Evolutionary conservation across 1,284 basidiomycete genomes (phyloP).

Genomic region (Pseudozyma tsukubaensis): DNA sequence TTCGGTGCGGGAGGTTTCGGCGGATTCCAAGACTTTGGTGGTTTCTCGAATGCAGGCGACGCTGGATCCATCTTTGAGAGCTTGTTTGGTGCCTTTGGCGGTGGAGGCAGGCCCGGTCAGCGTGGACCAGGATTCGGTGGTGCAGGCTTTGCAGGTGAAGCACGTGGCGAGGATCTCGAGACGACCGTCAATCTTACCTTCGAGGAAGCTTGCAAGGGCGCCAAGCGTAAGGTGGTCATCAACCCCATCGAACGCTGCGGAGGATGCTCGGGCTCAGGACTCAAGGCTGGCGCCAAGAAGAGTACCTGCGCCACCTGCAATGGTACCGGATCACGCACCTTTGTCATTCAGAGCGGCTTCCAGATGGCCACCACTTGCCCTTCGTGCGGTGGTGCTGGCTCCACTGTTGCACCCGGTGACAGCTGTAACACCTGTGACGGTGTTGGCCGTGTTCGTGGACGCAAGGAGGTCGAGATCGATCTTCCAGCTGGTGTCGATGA

Average conservation of each 20-base stretch:
- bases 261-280: constrained; percentile 85
- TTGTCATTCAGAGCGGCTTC: constrained; percentile 93
- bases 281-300: constrained; percentile 88
- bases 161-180: constrained; percentile 87
- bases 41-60: constrained; percentile 72
- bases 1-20: constrained; percentile 79
- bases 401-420: constrained; percentile 80
- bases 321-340: constrained; percentile 88
- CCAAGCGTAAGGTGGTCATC: constrained; percentile 80
- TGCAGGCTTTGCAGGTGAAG: constrained; percentile 70
- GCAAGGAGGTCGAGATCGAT: constrained; percentile 83
- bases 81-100: constrained; percentile 77
- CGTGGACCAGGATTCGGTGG: constrained; percentile 69
- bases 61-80: constrained; percentile 79
- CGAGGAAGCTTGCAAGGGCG: constrained; percentile 91
- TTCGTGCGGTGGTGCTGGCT: constrained; percentile 85
- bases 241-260: constrained; percentile 85
- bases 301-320: constrained; percentile 83
- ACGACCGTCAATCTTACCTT: constrained; percentile 82
- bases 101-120: constrained; percentile 52
- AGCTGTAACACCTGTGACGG: constrained; percentile 87
- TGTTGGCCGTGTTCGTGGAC: constrained; percentile 85
- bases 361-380: constrained; percentile 95
- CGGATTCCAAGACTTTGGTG: constrained; percentile 70
- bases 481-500: constrained; percentile 89